Evolutionary conservation across 306 rosid species (phyloP), one percentile per base, ranked within the genome.

Genomic region (Acacia crassicarpa): DNA sequence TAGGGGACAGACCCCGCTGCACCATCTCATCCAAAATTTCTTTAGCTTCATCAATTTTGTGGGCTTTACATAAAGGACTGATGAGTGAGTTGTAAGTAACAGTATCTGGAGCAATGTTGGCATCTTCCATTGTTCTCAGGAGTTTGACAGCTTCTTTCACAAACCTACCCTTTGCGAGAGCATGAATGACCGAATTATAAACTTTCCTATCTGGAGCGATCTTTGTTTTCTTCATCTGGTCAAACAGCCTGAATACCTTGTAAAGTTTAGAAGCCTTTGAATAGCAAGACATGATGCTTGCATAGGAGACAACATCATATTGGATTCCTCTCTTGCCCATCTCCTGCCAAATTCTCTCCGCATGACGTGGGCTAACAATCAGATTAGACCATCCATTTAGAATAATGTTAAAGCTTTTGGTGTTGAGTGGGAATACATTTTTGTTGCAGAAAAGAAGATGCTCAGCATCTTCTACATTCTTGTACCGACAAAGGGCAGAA

Each of bases 401-500:
- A 84, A 95, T 77, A 59, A 95, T 95, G 85, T 95, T 95, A 81
- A 95, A 93, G 90, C 98, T 93, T 87, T 91, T 95, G 69, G 88
- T 84, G 74, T 87, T 82, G 56, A 89, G 86, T 0, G 94, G 94
- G 85, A 93, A 93, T 9, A 83, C 89, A 67, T 89, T 77, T 43
- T 83, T 76, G 80, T 91, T 93, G 88, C 93, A 90, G 84, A 93
- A 91, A 41, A 95, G 86, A 19, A 95, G 76, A 79, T 90, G 90
- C 83, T 95, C 97, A 4, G 98, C 98, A 77, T 90, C 97, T 75
- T 90, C 83, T 63, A 91, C 95, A 46, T 91, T 95, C 86, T 91
- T 93, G 85, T 91, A 93, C 80, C 94, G 92, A 73, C 98, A 93
- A 88, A 95, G 98, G 25, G 98, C 98, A 68, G 95, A 90, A 80